Evolutionary conservation across 257 asterid genomes (phyloP), one percentile per base, ranked within the genome.

Genomic region (Haberlea rhodopensis): DNA sequence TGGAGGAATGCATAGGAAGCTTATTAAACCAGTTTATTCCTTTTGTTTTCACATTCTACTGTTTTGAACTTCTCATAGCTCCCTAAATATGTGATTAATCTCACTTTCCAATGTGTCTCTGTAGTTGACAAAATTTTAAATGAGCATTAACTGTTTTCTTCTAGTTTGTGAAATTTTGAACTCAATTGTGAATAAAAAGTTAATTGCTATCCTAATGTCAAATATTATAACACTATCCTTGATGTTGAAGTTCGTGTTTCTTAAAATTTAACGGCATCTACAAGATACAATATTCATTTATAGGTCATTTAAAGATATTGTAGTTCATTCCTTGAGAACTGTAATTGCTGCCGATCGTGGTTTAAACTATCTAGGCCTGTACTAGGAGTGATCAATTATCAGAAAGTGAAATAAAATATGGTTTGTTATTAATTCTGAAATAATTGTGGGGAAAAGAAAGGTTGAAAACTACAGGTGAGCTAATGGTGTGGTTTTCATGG

Each of bases 81-180:
- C 23, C 13, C 16, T 19, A 18, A 5, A 16, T 34, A 60, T 58
- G 21, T 29, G 15, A 29, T 29, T 8, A 3, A 16, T 45, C 9
- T 20, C 32, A 8, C 69, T 19, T 57, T 40, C n/a, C 57, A 19
- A 57, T 48, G 65, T 34, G 64, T 71, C 29, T 32, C 25, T 25
- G 45, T n/a, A 52, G 27, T 54, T 31, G 40, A 53, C 53, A 53
- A 65, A 57, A 25, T 51, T 15, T n/a, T 65, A 63, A 65, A 34
- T 18, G 28, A 37, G 27, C 22, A 26, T 3, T 21, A 27, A 40
- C 5, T 2, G 9, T 28, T 21, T 28, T 7, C n/a, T 55, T 15
- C 18, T 23, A 32, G 23, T 11, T 20, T 63, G 15, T 48, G 53
- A 49, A 46, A 31, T 23, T 57, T 53, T 9, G 19, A 71, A 34